These are phyloP conservation scores for Quercus parvula DNA, from an alignment of 306 rosid species.

Conservation along the genomic window DNA sequence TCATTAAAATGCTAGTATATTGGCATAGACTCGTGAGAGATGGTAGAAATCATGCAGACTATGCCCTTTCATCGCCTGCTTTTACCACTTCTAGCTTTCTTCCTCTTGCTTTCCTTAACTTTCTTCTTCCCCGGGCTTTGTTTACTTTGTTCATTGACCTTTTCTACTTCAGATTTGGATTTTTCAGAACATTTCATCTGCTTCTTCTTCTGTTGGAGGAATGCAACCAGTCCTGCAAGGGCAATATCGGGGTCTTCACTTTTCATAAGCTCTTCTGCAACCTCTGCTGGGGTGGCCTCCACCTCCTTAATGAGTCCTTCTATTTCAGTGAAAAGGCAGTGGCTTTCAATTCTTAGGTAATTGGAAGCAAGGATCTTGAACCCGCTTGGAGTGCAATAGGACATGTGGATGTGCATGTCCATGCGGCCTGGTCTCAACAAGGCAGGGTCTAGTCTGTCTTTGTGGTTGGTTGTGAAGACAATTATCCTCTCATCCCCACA, in stretches of 20 bases:
- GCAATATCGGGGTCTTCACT: constrained; percentile 12
- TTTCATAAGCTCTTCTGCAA: constrained; percentile 38
- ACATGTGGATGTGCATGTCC: constrained; percentile 43
- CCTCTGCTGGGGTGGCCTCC: constrained; percentile 33
- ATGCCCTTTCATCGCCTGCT: not conserved
- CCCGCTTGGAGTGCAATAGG: constrained; percentile 28
- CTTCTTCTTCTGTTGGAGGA: constrained; percentile 17
- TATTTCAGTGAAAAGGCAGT: constrained; percentile 18
- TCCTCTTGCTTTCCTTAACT: not conserved
- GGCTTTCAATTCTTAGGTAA: constrained; percentile 11
- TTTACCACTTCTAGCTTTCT: not conserved
- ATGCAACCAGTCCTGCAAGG: constrained; percentile 21
- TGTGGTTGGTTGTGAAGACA: constrained; percentile 23
- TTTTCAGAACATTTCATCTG: constrained; percentile 4
- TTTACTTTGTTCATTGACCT: not conserved
- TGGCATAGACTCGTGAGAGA: not conserved
- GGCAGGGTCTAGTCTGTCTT: constrained; percentile 31
- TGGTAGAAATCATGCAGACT: not conserved
- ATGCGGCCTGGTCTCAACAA: constrained; percentile 41
- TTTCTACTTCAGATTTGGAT: not conserved
- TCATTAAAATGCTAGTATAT: not conserved
- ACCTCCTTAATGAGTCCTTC: constrained; percentile 21
- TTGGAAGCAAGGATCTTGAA: constrained; percentile 31
- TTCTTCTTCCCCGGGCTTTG: not conserved
- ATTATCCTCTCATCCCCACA: constrained; percentile 32